A percentile compares a stretch with the other conserved stretches of the same genome.
Evolutionary conservation across 371 early-diverging fungal species (phyloP).

Genomic region (Umbelopsis sp.): DNA sequence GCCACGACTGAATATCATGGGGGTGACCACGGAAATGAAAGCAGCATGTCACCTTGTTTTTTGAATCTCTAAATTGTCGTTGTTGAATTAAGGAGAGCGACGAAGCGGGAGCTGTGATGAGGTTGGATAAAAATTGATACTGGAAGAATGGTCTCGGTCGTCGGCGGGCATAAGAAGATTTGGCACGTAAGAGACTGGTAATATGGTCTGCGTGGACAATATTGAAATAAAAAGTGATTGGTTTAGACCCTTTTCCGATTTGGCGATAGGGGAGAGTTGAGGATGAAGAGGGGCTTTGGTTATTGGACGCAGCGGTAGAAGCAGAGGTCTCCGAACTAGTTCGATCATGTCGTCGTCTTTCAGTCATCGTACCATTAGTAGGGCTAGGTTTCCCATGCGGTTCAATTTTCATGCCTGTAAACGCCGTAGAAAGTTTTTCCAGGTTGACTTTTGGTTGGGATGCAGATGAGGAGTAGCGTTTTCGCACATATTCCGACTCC

Average conservation of each 20-base stretch:
- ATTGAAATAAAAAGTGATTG: slow-evolving; percentile 44
- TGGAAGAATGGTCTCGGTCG: slow-evolving; percentile 36
- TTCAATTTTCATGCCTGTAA: slow-evolving; percentile 14
- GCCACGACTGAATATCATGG: slow-evolving; percentile 44
- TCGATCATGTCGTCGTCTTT: slow-evolving; percentile 3
- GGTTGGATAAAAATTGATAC: slow-evolving; percentile 38
- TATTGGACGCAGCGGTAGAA: background rate
- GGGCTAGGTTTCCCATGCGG: background rate
- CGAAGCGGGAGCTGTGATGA: slow-evolving; percentile 36
- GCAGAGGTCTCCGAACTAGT: background rate
- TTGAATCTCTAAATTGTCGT: background rate
- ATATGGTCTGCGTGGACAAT: slow-evolving; percentile 43
- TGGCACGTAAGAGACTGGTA: slow-evolving; percentile 24
- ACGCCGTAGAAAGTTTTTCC: slow-evolving; percentile 4
- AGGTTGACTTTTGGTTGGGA: slow-evolving; percentile 8
- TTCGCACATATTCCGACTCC: slow-evolving; percentile 1
- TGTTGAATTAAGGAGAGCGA: slow-evolving; percentile 27
- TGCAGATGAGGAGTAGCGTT: slow-evolving; percentile 4
- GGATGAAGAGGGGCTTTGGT: background rate
- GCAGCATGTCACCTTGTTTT: slow-evolving; percentile 26
- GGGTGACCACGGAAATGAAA: slow-evolving; percentile 45
- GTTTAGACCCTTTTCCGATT: slow-evolving; percentile 43
- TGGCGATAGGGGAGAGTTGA: slow-evolving; percentile 36
- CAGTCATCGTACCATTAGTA: background rate
- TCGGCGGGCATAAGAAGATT: slow-evolving; percentile 22